These are phyloP conservation scores for Mycosphaerelloides madeirae DNA, from an alignment of 2,329 filamentous ascomycete genomes.

Conservation along the genomic window DNA sequence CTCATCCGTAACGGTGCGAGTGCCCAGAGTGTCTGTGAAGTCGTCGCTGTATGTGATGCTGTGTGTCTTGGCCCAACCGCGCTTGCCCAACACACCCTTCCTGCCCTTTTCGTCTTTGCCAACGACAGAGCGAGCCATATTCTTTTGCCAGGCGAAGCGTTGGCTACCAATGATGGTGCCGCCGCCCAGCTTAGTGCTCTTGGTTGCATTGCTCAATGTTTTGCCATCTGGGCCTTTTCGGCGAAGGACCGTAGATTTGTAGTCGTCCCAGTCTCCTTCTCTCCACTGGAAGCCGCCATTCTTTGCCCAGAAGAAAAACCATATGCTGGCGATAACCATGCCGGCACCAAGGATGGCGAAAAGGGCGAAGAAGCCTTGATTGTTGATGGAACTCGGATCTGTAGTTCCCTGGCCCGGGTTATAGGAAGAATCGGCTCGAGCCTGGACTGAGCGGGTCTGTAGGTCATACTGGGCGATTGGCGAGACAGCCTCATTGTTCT, in stretches of 20 bases:
- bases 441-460: constrained; percentile 8
- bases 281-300: constrained; percentile 90
- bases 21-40: constrained; percentile 34
- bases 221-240: constrained; percentile 86
- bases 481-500: constrained; percentile 9
- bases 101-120: constrained; percentile 44
- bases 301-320: constrained; percentile 99
- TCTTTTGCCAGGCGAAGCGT: constrained; percentile 45
- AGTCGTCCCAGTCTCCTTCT: constrained; percentile 91
- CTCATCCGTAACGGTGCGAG: constrained; percentile 26
- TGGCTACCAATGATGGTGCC: constrained; percentile 66
- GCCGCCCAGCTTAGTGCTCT: constrained; percentile 77
- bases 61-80: constrained; percentile 40
- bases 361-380: constrained; percentile 68
- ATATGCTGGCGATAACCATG: constrained; percentile 72
- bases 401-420: constrained; percentile 31
- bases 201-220: constrained; percentile 75
- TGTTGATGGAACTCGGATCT: constrained; percentile 40
- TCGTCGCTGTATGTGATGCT: constrained; percentile 42
- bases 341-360: constrained; percentile 77
- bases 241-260: constrained; percentile 89
- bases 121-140: constrained; percentile 35
- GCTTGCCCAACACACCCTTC: constrained; percentile 33
- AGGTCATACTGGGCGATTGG: constrained; percentile 13
- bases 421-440: constrained; percentile 20